These are phyloP conservation scores for Ceratobasidium sp. DNA, from an alignment of 1,284 basidiomycete genomes.

Conservation along the genomic window DNA sequence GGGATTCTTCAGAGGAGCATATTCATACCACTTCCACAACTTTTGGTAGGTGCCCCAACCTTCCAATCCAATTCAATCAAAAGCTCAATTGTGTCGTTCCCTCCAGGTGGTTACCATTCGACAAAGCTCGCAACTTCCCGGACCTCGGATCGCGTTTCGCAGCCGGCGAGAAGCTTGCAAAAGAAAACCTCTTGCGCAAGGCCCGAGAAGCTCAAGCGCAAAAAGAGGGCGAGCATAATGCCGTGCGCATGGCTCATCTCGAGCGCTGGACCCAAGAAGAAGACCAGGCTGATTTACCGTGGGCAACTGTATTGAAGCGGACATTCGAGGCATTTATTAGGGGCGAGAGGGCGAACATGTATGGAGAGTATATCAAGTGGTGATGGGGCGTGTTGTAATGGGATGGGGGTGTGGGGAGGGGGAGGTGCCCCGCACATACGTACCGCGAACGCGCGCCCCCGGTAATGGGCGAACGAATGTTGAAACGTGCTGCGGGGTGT, in stretches of 20 bases:
- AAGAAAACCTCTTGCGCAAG: constrained; percentile 53
- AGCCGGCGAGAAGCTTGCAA: constrained; percentile 64
- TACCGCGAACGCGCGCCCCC: constrained; percentile 30
- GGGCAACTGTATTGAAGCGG: constrained; percentile 88
- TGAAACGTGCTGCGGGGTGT: constrained; percentile 15
- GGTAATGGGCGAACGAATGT: constrained; percentile 24
- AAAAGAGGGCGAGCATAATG: constrained; percentile 38
- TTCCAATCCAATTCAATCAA: neutral
- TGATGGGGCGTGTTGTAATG: constrained; percentile 4
- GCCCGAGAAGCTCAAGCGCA: constrained; percentile 43
- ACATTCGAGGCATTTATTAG: constrained; percentile 88
- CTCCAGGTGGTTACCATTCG: constrained; percentile 89
- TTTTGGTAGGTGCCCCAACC: constrained; percentile 62
- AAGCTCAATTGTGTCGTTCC: neutral
- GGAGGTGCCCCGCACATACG: constrained; percentile 25
- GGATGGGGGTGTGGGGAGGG: neutral
- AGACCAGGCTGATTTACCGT: constrained; percentile 76
- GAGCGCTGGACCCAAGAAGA: constrained; percentile 44
- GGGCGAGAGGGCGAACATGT: constrained; percentile 88
- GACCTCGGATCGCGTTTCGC: constrained; percentile 82
- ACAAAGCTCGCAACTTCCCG: constrained; percentile 85
- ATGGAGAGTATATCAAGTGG: constrained; percentile 74
- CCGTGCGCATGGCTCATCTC: constrained; percentile 44
- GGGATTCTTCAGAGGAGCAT: constrained; percentile 84
- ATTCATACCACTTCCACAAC: constrained; percentile 86